phyloP scores from a whole-genome alignment of 176 grass and related monocot species.

The Aegilops speltoides region DNA sequence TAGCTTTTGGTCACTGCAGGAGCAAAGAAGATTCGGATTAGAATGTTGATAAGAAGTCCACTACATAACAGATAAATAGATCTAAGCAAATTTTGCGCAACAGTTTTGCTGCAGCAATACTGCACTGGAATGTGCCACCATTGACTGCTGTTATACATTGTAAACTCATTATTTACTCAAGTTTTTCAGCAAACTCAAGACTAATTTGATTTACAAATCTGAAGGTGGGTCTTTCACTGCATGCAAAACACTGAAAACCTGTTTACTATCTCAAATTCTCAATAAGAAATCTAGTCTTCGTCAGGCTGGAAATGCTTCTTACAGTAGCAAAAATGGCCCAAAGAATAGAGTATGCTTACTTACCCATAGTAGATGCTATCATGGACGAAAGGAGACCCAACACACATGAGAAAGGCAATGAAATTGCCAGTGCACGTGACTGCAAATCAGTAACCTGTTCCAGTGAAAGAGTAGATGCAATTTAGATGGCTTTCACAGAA shows the following conservation, averaged over 20 bases:
- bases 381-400: constrained; percentile 93
- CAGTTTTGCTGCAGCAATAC: no score
- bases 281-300: background rate
- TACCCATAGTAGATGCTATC: constrained; percentile 96
- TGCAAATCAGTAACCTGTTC: constrained; percentile 64
- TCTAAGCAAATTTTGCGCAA: no score
- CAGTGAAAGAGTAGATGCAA: constrained; percentile 16
- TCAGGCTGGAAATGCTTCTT: background rate
- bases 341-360: constrained; percentile 15
- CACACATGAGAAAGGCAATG: constrained; percentile 94
- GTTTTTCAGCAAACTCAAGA: background rate
- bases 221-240: background rate
- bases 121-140: background rate
- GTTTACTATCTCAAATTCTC: background rate
- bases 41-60: background rate
- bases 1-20: constrained; percentile 74
- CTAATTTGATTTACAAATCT: background rate
- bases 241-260: background rate
- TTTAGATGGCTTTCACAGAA: constrained; percentile 12
- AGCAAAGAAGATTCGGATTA: background rate
- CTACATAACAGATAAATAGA: no score
- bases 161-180: background rate
- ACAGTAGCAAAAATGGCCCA: background rate
- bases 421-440: constrained; percentile 80
- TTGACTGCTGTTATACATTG: background rate